These are phyloP conservation scores for Parasitella parasitica DNA, from an alignment of 371 early-diverging fungal species.

Conservation along the genomic window DNA sequence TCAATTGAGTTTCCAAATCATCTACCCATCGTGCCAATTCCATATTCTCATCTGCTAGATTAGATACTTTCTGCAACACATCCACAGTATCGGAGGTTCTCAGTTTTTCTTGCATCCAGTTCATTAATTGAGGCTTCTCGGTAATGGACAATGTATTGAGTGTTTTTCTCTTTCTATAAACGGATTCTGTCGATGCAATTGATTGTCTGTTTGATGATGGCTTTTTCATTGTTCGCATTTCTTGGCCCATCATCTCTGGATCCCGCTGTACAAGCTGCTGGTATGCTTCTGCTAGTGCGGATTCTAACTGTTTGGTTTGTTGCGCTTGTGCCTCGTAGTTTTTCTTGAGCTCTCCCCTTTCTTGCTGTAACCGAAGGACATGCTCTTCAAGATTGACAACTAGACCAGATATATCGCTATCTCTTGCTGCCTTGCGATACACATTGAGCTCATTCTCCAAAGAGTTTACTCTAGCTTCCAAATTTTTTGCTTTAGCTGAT, in stretches of 20 bases:
- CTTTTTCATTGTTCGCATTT: not conserved
- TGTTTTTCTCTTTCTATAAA: not conserved
- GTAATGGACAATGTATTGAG: not conserved
- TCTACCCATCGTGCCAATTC: not conserved
- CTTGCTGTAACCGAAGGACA: not conserved
- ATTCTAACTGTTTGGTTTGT: not conserved
- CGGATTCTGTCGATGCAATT: not conserved
- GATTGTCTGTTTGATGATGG: not conserved
- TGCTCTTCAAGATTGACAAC: not conserved
- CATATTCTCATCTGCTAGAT: constrained; percentile 5
- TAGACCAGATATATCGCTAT: constrained; percentile 5
- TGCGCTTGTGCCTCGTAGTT: constrained; percentile 2
- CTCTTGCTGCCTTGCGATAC: not conserved
- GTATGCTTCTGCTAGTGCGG: not conserved
- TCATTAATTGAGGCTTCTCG: not conserved
- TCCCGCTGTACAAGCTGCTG: not conserved
- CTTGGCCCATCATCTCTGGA: not conserved
- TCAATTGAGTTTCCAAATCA: not conserved
- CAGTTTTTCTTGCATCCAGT: not conserved
- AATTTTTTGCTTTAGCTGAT: not conserved
- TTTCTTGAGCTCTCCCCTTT: constrained; percentile 10
- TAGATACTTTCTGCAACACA: not conserved
- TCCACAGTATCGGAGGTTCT: not conserved
- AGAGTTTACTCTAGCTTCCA: not conserved
- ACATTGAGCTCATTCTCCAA: not conserved